These are phyloP conservation scores for Alternaria longipes DNA, from an alignment of 2,329 filamentous ascomycete genomes.

Conservation along the genomic window DNA sequence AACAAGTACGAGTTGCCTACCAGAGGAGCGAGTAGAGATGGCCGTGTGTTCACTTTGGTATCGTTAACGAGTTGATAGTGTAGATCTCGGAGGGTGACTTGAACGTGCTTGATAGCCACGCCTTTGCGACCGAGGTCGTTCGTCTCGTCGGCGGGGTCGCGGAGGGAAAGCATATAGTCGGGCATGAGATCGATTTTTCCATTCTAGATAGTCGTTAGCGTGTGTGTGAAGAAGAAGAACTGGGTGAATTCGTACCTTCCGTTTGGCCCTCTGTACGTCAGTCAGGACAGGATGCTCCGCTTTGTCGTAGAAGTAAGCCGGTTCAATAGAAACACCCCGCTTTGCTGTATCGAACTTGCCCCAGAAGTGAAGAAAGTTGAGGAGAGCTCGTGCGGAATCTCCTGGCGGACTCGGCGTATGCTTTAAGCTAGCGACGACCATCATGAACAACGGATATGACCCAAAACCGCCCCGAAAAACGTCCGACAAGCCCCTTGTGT, in stretches of 20 bases:
- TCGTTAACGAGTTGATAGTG: slow-evolving; percentile 21
- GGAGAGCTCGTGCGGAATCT: slow-evolving; percentile 56
- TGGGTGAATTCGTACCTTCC: slow-evolving; percentile 29
- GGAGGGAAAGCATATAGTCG: slow-evolving; percentile 59
- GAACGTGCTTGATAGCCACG: slow-evolving; percentile 61
- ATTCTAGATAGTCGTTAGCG: slow-evolving; percentile 27
- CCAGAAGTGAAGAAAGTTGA: slow-evolving; percentile 62
- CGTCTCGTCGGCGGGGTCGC: slow-evolving; percentile 66
- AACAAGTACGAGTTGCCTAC: slow-evolving; percentile 34
- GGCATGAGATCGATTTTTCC: slow-evolving; percentile 28
- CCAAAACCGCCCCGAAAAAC: slow-evolving; percentile 60
- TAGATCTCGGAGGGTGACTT: slow-evolving; percentile 52
- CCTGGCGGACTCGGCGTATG: slow-evolving; percentile 48
- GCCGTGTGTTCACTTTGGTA: slow-evolving; percentile 23
- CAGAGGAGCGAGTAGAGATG: slow-evolving; percentile 30
- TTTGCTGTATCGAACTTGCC: slow-evolving; percentile 56
- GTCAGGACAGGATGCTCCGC: slow-evolving; percentile 28
- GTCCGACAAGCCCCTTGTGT: slow-evolving; percentile 60
- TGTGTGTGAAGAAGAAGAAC: not conserved
- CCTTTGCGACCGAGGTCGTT: slow-evolving; percentile 65
- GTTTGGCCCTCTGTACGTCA: slow-evolving; percentile 19
- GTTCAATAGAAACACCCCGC: slow-evolving; percentile 61
- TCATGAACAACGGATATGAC: slow-evolving; percentile 65
- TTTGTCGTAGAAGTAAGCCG: slow-evolving; percentile 57
- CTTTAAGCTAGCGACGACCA: slow-evolving; percentile 64